These are phyloP conservation scores for Leccinellum albellum DNA, from an alignment of 768 basidiomycete genomes.

Conservation along the genomic window DNA sequence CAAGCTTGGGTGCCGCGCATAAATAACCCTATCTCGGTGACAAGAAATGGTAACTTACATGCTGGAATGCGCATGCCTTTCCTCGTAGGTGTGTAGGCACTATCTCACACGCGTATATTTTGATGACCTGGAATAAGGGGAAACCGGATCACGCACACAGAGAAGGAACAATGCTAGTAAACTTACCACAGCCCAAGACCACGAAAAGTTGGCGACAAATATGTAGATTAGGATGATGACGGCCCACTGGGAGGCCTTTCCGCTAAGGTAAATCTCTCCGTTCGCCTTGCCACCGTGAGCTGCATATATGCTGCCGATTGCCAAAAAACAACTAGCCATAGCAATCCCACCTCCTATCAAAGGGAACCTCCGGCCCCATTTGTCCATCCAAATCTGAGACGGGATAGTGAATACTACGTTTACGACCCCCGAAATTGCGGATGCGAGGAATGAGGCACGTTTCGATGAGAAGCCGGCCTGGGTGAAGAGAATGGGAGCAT, in stretches of 20 bases:
- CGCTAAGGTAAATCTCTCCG: slow-evolving; percentile 20
- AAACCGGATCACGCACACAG: background rate
- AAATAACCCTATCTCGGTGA: background rate
- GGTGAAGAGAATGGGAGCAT: slow-evolving; percentile 46
- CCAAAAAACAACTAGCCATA: slow-evolving; percentile 37
- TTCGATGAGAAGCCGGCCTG: slow-evolving; percentile 47
- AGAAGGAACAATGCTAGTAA: background rate
- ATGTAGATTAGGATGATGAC: slow-evolving; percentile 46
- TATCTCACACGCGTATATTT: slow-evolving; percentile 44
- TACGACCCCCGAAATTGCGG: slow-evolving; percentile 46
- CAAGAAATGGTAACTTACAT: slow-evolving; percentile 29
- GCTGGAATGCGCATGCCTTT: slow-evolving; percentile 41
- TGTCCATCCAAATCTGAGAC: slow-evolving; percentile 38
- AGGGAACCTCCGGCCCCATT: slow-evolving; percentile 34
- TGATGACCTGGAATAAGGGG: slow-evolving; percentile 32
- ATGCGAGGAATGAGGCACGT: slow-evolving; percentile 49
- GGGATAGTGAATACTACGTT: slow-evolving; percentile 38
- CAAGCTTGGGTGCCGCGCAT: slow-evolving; percentile 14
- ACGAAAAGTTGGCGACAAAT: slow-evolving; percentile 41
- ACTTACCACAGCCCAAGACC: slow-evolving; percentile 42
- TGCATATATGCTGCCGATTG: slow-evolving; percentile 45
- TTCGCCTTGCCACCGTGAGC: slow-evolving; percentile 31
- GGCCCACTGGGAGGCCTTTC: slow-evolving; percentile 31
- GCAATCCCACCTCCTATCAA: slow-evolving; percentile 42
- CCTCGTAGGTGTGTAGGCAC: slow-evolving; percentile 46